These are phyloP conservation scores for Diplodia sapinea DNA, from an alignment of 2,329 filamentous ascomycete species.

Conservation along the genomic window DNA sequence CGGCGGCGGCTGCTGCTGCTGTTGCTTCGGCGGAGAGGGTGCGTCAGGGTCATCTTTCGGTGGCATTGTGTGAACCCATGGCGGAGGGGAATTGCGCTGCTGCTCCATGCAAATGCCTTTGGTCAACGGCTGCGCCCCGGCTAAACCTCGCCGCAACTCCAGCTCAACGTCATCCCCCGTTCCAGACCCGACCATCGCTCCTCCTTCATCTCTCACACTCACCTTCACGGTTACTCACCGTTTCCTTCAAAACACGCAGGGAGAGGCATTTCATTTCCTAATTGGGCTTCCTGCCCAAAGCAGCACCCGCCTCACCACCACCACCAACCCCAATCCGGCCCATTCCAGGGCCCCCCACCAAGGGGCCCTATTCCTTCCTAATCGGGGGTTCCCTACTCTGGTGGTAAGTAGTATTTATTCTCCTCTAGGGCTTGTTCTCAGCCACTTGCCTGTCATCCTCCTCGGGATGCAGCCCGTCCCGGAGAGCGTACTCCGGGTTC, in stretches of 20 bases:
- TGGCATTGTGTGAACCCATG: constrained; percentile 22
- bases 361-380: not conserved
- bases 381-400: not conserved
- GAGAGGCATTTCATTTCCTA: not conserved
- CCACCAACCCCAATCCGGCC: not conserved
- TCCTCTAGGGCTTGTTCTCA: not conserved
- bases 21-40: not conserved
- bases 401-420: not conserved
- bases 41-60: constrained; percentile 23
- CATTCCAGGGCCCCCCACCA: not conserved
- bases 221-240: not conserved
- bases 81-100: constrained; percentile 14
- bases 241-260: not conserved
- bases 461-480: not conserved
- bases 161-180: constrained; percentile 11
- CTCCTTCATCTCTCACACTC: not conserved
- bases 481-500: constrained; percentile 16
- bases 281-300: not conserved
- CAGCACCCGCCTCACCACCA: not conserved
- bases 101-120: constrained; percentile 2
- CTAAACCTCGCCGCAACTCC: constrained; percentile 12
- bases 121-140: not conserved
- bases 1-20: not conserved
- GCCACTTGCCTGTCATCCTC: constrained; percentile 3
- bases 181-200: not conserved